A percentile compares a stretch with the other conserved stretches of the same genome.
Conservation (phyloP, 2,329 filamentous ascomycete genomes). For the Trichoderma atrobrunneum region DNA sequence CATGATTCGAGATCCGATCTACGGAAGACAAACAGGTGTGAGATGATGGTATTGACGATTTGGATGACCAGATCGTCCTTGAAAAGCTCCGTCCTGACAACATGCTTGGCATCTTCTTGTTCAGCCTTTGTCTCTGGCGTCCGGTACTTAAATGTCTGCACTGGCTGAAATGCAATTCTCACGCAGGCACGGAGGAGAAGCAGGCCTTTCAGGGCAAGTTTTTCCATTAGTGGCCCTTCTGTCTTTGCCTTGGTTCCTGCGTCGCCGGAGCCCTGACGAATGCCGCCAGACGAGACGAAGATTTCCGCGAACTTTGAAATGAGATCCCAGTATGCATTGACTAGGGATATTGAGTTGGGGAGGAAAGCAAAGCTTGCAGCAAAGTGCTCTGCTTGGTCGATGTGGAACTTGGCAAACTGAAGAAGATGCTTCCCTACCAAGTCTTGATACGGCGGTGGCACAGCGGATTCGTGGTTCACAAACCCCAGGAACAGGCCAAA, state of each 20-base stretch:
- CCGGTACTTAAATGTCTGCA: slow-evolving; percentile 80
- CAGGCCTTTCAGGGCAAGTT: slow-evolving; percentile 77
- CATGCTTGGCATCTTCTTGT: slow-evolving; percentile 64
- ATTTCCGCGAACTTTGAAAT: slow-evolving; percentile 73
- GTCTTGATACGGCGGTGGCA: slow-evolving; percentile 54
- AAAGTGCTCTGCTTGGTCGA: slow-evolving; percentile 77
- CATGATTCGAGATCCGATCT: slow-evolving; percentile 83
- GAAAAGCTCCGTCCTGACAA: slow-evolving; percentile 72
- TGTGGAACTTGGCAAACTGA: slow-evolving; percentile 87
- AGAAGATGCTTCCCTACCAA: slow-evolving; percentile 81
- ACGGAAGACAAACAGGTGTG: slow-evolving; percentile 83
- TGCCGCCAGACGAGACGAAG: slow-evolving; percentile 61
- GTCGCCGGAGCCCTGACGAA: slow-evolving; percentile 44
- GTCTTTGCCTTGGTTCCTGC: slow-evolving; percentile 47
- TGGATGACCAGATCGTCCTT: slow-evolving; percentile 73
- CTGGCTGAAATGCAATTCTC: slow-evolving; percentile 78
- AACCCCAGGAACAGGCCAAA: slow-evolving; percentile 72
- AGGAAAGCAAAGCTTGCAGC: slow-evolving; percentile 80
- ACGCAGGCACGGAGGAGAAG: slow-evolving; percentile 78
- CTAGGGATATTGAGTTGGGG: slow-evolving; percentile 73
- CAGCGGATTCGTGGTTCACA: slow-evolving; percentile 54
- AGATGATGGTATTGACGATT: slow-evolving; percentile 81
- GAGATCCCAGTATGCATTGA: slow-evolving; percentile 81
- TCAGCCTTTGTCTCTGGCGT: slow-evolving; percentile 72
- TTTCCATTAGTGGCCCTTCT: slow-evolving; percentile 68